phyloP scores from a whole-genome alignment of 1,139 yeast species.

The Debaryomyces fabryi region DNA sequence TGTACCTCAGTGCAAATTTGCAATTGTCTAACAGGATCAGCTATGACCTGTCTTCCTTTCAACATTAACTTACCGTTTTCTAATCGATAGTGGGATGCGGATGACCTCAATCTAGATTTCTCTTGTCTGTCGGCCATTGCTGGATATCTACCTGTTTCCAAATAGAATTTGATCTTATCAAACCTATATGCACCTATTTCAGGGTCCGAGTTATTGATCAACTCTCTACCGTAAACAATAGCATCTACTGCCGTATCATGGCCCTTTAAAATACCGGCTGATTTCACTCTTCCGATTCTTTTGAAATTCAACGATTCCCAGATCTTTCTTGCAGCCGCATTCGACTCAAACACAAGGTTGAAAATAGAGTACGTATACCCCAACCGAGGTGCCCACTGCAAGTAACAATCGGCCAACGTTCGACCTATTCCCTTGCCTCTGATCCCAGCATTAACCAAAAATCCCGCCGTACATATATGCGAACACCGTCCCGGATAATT shows the following conservation, averaged over 20 bases:
- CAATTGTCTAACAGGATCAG: conserved; percentile 73
- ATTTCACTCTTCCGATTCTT: conserved; percentile 74
- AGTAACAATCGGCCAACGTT: conserved; percentile 76
- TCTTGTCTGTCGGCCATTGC: conserved; percentile 80
- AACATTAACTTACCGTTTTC: conserved; percentile 73
- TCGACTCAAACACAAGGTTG: conserved; percentile 86
- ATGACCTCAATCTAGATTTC: conserved; percentile 79
- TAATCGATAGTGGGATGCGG: conserved; percentile 76
- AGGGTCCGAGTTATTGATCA: conserved; percentile 53
- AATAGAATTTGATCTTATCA: conserved; percentile 75
- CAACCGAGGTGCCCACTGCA: conserved; percentile 88
- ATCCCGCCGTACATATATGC: conserved; percentile 90
- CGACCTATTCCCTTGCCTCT: conserved; percentile 93
- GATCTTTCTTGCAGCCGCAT: conserved; percentile 76
- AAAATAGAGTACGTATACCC: conserved; percentile 86
- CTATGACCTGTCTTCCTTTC: conserved; percentile 79
- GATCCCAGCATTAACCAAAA: conserved; percentile 88
- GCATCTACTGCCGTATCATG: conserved; percentile 84
- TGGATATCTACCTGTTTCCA: conserved; percentile 87
- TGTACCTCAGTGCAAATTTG: conserved; percentile 77
- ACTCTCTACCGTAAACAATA: conserved; percentile 64
- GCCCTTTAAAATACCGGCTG: conserved; percentile 87
- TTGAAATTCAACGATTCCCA: conserved; percentile 81
- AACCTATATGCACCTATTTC: conserved; percentile 63
- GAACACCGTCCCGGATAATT: conserved; percentile 92